Evolutionary conservation across 1,139 yeast genomes (phyloP), one percentile per base, ranked within the genome.

Genomic region (Candida dubliniensis): DNA sequence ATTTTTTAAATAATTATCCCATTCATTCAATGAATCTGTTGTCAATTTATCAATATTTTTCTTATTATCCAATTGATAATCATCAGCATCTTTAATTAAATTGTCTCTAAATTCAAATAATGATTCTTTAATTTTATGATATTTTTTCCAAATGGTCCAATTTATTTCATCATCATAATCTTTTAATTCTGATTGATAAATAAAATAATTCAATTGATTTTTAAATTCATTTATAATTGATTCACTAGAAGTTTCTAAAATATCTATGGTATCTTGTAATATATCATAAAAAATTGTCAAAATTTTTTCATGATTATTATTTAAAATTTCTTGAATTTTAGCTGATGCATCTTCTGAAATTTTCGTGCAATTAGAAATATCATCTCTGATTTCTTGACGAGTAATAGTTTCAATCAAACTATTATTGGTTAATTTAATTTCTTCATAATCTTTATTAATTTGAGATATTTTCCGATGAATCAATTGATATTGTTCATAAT

Each of bases 241-340:
- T 43, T 84, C 90, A n/a, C 84, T 81, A 67, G 84, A 84, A 46
- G 84, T 84, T 56, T 85, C 89, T 57, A 82, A 74, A 1, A 82
- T 74, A 51, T 84, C 90, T 46, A 85, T 69, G 26, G 82, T 75
- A 35, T 75, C 73, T 45, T 78, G 78, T 47, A 84, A 74, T 10
- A 71, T 67, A 3, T 58, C 57, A 43, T 76, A 75, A 41, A 83
- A 72, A 25, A 67, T 64, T 13, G 53, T 58, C 25, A 70, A 50
- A 12, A 74, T 50, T 9, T 47, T 34, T 29, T 61, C 64, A 47
- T 71, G 75, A 7, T 55, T 56, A 8, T 64, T 65, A 42, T 73
- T 69, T 32, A 78, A 61, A 14, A 58, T 52, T 4, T 60, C 56
- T 43, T 74, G 74, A 12, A 73, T 61, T 7, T 56, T 48, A 10